Base-by-base conservation (phyloP, 164 flowering plant genomes). In the Kalanchoe fedtschenkoi region DNA sequence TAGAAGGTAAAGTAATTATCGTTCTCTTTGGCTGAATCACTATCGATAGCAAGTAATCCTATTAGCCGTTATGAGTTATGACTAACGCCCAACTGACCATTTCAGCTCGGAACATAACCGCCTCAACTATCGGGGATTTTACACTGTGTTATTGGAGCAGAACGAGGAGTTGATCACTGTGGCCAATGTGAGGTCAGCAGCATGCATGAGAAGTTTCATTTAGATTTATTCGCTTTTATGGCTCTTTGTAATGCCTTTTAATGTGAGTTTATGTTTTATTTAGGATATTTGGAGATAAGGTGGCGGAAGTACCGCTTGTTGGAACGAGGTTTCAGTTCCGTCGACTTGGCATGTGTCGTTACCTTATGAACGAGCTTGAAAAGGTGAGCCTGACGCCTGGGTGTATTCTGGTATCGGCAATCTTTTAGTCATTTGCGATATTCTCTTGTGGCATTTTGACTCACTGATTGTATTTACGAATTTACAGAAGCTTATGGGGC, bases 221-320 rank as follows among this genome's bases (percentile, higher is more conserved):
- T n/a, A n/a, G n/a, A n/a, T n/a, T n/a, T n/a, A n/a, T n/a, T n/a
- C n/a, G n/a, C n/a, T n/a, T 15, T 60, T 42, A 17, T 54, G 51
- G 64, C 43, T 8, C 62, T 15, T 62, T 37, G 6, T 33, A 16
- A 9, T 46, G 7, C 6, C 21, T 38, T 58, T 32, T n/a, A 42
- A 2, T 30, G 34, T 47, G 64, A 51, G 10, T 24, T 32, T 28
- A 34, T 44, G 51, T 58, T 46, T 62, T 14, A 66, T 75, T 37
- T 29, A 91, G 97, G 81, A 69, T 93, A 24, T 70, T 71, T 69
- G 97, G 93, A 46, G 76, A 70, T 34, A 82, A 80, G 71, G 89
- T 84, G 38, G 99, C 99, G 60, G 99, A 95, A 76, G 67, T 95
- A 24, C 97, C 99, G 26, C 79, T 95, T 63, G 72, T 95, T 71